A percentile compares a stretch with the other conserved stretches of the same genome.
Evolutionary conservation across 805 yeast species (phyloP).

Genomic region (Yamadazyma akitaensis): DNA sequence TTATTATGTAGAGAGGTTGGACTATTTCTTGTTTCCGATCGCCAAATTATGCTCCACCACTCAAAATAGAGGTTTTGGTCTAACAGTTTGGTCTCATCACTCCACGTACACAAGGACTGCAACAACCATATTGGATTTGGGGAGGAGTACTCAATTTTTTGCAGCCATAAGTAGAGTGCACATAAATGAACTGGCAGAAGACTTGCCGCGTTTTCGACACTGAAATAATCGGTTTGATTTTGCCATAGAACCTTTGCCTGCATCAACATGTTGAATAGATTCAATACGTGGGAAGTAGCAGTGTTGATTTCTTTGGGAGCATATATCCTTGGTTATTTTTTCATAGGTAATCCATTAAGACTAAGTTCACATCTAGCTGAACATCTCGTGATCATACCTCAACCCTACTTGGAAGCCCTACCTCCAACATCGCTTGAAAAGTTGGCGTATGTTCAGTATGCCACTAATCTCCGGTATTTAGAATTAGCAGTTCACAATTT

Average conservation of each 20-base stretch:
- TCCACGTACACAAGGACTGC: too few species aligned
- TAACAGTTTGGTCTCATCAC: too few species aligned
- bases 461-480: conserved; percentile 49
- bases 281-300: conserved; percentile 1
- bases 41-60: too few species aligned
- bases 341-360: neutral
- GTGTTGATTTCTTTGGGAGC: neutral
- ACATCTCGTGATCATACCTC: conserved; percentile 18
- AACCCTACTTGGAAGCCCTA: conserved; percentile 18
- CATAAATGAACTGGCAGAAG: too few species aligned
- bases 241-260: neutral
- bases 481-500: conserved; percentile 50
- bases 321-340: neutral
- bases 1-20: too few species aligned
- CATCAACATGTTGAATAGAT: neutral
- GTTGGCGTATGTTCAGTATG: conserved; percentile 60
- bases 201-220: too few species aligned
- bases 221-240: too few species aligned
- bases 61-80: too few species aligned
- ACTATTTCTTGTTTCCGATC: too few species aligned
- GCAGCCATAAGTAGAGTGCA: too few species aligned
- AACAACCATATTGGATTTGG: too few species aligned
- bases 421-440: conserved; percentile 15
- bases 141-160: too few species aligned
- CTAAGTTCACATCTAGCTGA: neutral